Conservation (phyloP, 2,329 filamentous ascomycete species). For the Penicillium janthinellum region DNA sequence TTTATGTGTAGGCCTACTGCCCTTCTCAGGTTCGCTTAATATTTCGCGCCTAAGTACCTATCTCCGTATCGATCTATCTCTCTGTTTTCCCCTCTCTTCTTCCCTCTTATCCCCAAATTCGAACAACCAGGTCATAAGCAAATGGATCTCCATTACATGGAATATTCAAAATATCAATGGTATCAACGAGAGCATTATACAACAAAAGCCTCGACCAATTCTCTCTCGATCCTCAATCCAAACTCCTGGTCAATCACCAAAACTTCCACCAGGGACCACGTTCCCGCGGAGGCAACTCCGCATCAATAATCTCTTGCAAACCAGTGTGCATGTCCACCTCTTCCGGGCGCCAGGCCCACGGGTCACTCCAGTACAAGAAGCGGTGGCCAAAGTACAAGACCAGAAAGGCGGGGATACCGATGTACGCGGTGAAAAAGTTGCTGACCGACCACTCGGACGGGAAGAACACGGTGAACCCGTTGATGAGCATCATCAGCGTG, state of each 20-base stretch:
- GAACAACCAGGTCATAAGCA: too few relatives aligned
- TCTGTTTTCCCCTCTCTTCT: too few relatives aligned
- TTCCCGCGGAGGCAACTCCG: conserved; percentile 38
- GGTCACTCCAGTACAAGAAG: conserved; percentile 50
- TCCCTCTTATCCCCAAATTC: too few relatives aligned
- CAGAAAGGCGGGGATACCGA: conserved; percentile 66
- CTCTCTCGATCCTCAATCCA: neutral
- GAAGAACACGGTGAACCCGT: conserved; percentile 76
- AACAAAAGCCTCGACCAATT: neutral
- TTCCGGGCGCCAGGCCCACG: conserved; percentile 53
- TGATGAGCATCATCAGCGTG: conserved; percentile 68
- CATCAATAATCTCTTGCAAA: conserved; percentile 56
- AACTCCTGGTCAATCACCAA: conserved; percentile 16
- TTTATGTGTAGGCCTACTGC: too few relatives aligned
- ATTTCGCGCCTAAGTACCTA: too few relatives aligned
- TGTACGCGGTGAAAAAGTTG: conserved; percentile 67
- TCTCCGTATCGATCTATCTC: too few relatives aligned
- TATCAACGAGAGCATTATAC: neutral
- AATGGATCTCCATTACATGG: too few relatives aligned
- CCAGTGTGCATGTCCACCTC: conserved; percentile 58
- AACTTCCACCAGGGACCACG: conserved; percentile 40
- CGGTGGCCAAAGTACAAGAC: conserved; percentile 56
- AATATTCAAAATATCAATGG: neutral
- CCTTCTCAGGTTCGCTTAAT: too few relatives aligned
- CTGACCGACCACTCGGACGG: conserved; percentile 63